A percentile compares a stretch with the other conserved stretches of the same genome.
Evolutionary conservation across 2,329 filamentous ascomycete species (phyloP).

Genomic region (Rhynchosporium agropyri): DNA sequence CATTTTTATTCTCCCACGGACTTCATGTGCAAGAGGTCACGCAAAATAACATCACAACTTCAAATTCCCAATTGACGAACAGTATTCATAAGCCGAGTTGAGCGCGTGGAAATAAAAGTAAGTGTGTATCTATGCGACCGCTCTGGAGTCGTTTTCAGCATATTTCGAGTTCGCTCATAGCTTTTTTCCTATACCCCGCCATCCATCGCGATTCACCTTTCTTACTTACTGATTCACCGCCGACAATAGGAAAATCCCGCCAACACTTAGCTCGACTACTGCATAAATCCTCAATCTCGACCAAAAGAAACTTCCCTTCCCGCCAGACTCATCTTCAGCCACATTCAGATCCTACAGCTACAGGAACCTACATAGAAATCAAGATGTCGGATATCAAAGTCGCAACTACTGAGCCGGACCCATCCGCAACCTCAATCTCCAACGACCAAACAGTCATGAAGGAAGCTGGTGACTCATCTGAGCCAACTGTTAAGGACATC

Average conservation of each 20-base stretch:
- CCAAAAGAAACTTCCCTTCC: not conserved
- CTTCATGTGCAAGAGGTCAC: not conserved
- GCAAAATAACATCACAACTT: not conserved
- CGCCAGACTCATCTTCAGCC: conserved; percentile 1
- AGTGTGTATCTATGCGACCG: conserved; percentile 1
- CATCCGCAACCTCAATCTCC: conserved; percentile 32
- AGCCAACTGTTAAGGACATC: conserved; percentile 25
- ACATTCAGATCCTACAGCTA: conserved; percentile 4
- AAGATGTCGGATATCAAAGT: conserved; percentile 36
- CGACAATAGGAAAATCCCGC: conserved; percentile 13
- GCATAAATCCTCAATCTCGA: conserved; percentile 9
- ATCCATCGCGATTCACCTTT: conserved; percentile 30
- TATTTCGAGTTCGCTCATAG: conserved; percentile 1
- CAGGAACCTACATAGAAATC: conserved; percentile 12
- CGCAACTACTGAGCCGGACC: conserved; percentile 33
- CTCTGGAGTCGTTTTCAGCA: not conserved
- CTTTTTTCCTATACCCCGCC: conserved; percentile 35
- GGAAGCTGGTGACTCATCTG: conserved; percentile 23
- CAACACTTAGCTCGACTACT: conserved; percentile 9
- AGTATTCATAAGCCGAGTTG: not conserved
- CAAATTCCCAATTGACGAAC: not conserved
- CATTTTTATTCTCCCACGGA: conserved; percentile 1
- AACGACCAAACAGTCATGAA: conserved; percentile 31
- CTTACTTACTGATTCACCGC: conserved; percentile 22
- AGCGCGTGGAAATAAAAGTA: conserved; percentile 6